Evolutionary conservation across 2,329 filamentous ascomycete genomes (phyloP), one percentile per base, ranked within the genome.

Genomic region (Beauveria pseudobassiana): DNA sequence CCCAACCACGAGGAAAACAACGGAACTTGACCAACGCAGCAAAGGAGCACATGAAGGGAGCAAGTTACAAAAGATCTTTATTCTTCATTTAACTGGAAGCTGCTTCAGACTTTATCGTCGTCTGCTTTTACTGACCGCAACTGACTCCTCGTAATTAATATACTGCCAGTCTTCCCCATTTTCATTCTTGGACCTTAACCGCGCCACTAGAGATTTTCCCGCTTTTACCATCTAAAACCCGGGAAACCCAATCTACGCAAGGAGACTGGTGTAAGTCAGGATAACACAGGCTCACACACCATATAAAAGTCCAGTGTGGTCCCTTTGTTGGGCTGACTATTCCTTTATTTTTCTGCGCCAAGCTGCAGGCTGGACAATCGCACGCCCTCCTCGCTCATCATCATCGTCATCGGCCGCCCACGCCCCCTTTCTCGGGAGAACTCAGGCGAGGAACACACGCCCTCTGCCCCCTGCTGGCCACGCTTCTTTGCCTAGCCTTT

Each of bases 1-100:
- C 56, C 56, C 56, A 59, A 59, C 54, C 30, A 16, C 43, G 22
- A 61, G 42, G 42, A 40, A 54, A 61, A 40, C 16, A n/a, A 34
- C 58, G 58, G 49, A 54, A 49, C 26, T 18, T 12, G 12, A 24
- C 30, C 34, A 28, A 50, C 22, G 26, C 20, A 46, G 49, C 24
- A 52, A 22, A 43, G 18, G 10, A 22, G 24, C 24, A 9, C 30
- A 20, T 48, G 10, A 22, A 20, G 20, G 34, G 34, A 50, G 22
- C 20, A 6, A 5, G n/a, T 40, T 40, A 3, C 8, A 20, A 24
- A 57, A 20, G 28, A 9, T 28, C 26, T 18, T 10, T 14, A n/a
- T 49, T 12, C 9, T 28, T 14, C 34, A 38, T 38, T 38, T 38
- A 14, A 38, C 5, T 16, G 34, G 12, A 5, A 38, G 20, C 20